These are phyloP conservation scores for Talaromyces stipitatus DNA, from an alignment of 495 filamentous ascomycete species.

Conservation along the genomic window DNA sequence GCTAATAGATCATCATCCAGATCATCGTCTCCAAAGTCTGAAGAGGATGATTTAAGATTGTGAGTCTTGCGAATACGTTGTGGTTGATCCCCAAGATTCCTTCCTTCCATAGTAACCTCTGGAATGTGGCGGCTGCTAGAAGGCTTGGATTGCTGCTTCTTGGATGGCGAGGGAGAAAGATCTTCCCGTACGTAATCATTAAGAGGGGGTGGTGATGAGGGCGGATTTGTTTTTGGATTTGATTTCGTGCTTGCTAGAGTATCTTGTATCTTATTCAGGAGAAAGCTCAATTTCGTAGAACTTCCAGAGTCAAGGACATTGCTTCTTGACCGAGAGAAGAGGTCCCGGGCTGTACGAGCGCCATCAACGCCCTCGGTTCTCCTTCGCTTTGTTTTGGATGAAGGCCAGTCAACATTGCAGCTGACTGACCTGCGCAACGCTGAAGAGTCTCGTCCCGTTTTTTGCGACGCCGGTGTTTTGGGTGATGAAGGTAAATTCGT, in stretches of 20 bases:
- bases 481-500: slow-evolving; percentile 65
- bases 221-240: slow-evolving; percentile 24
- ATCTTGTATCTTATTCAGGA: slow-evolving; percentile 62
- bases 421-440: slow-evolving; percentile 61
- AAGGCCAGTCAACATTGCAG: slow-evolving; percentile 58
- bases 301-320: slow-evolving; percentile 41
- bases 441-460: slow-evolving; percentile 37
- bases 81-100: slow-evolving; percentile 7
- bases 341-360: slow-evolving; percentile 25
- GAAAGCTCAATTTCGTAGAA: slow-evolving; percentile 49
- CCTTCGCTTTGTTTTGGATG: slow-evolving; percentile 47
- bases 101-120: slow-evolving; percentile 3
- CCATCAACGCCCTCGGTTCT: slow-evolving; percentile 25
- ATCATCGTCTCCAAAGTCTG: slow-evolving; percentile 56
- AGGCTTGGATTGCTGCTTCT: slow-evolving; percentile 13
- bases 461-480: slow-evolving; percentile 42
- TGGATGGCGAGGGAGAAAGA: slow-evolving; percentile 40
- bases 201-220: slow-evolving; percentile 49
- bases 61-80: slow-evolving; percentile 4
- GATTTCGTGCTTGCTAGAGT: slow-evolving; percentile 39
- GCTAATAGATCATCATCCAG: slow-evolving; percentile 49
- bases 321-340: slow-evolving; percentile 43
- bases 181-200: slow-evolving; percentile 25
- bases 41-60: slow-evolving; percentile 28
- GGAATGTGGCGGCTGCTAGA: slow-evolving; percentile 4